Evolutionary conservation across 352 stramenopile genomes (phyloP).

Genomic region (Phytophthora crassamura): DNA sequence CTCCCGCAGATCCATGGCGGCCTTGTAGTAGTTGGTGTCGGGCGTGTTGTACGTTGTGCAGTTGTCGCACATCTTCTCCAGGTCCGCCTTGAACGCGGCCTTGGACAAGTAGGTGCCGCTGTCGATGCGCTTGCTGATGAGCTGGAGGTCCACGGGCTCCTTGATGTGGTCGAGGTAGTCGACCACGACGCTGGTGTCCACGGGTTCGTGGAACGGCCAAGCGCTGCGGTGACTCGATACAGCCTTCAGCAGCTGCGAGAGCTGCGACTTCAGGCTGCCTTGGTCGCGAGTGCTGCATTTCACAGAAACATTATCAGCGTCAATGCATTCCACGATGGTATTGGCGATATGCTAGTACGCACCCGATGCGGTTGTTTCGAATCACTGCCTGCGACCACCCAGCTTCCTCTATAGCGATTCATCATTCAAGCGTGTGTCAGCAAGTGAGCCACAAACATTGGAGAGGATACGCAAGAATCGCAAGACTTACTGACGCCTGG

Average conservation of each 20-base stretch:
- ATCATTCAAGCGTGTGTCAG: constrained; percentile 9
- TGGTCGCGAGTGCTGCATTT: constrained; percentile 70
- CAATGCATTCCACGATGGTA: neutral
- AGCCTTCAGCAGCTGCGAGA: constrained; percentile 90
- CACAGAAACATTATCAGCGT: constrained; percentile 1
- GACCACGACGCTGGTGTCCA: constrained; percentile 94
- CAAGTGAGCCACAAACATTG: neutral
- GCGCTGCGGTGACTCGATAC: constrained; percentile 95
- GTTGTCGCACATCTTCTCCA: constrained; percentile 98
- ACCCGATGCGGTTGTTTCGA: constrained; percentile 88
- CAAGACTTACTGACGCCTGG: constrained; percentile 82
- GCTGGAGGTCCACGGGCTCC: constrained; percentile 92
- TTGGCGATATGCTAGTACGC: constrained; percentile 6
- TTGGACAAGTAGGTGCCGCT: constrained; percentile 92
- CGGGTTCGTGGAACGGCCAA: constrained; percentile 98
- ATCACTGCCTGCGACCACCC: constrained; percentile 87
- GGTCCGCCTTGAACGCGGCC: constrained; percentile 92
- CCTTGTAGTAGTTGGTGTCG: constrained; percentile 96
- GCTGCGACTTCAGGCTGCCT: constrained; percentile 83
- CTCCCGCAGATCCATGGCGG: constrained; percentile 77
- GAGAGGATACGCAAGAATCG: neutral
- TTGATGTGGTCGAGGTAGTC: constrained; percentile 98
- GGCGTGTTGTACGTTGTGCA: constrained; percentile 97
- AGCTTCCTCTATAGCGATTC: constrained; percentile 67
- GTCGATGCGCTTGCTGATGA: constrained; percentile 87